Evolutionary conservation across 495 filamentous ascomycete genomes (phyloP).

Genomic region (Neurospora terricola): DNA sequence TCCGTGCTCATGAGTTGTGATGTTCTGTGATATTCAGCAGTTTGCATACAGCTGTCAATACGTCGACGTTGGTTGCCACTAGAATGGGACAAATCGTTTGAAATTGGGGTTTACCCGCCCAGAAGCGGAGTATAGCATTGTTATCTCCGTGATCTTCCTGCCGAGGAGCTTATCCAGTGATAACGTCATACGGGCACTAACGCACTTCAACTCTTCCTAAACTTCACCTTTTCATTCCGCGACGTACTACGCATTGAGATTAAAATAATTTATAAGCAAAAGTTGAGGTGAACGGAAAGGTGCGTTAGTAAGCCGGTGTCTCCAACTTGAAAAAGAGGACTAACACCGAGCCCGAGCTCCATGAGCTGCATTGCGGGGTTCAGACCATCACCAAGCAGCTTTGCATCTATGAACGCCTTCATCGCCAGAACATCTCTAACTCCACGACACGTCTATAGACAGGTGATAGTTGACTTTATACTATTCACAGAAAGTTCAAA

Average conservation of each 20-base stretch:
- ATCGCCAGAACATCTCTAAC: conserved; percentile 15
- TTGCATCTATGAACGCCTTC: conserved; percentile 22
- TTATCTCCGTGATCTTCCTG: background rate
- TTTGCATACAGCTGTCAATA: background rate
- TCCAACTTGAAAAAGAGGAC: background rate
- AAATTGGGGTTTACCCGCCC: background rate
- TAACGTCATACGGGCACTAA: background rate
- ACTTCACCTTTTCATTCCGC: background rate
- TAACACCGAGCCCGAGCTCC: background rate
- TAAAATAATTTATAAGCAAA: background rate
- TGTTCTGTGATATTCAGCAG: background rate
- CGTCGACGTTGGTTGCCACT: no score
- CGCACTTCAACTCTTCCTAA: background rate
- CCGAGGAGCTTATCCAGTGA: background rate
- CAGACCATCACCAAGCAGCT: background rate
- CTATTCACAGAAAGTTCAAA: no score
- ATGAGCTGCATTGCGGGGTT: background rate
- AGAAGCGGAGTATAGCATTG: background rate
- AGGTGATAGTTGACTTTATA: background rate
- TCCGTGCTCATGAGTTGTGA: background rate
- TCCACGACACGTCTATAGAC: conserved; percentile 9
- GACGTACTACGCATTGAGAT: background rate
- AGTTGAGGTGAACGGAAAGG: background rate
- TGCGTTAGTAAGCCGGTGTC: background rate
- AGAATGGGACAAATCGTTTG: background rate